Conservation (phyloP, 805 yeast species). For the Millerago galiae region DNA sequence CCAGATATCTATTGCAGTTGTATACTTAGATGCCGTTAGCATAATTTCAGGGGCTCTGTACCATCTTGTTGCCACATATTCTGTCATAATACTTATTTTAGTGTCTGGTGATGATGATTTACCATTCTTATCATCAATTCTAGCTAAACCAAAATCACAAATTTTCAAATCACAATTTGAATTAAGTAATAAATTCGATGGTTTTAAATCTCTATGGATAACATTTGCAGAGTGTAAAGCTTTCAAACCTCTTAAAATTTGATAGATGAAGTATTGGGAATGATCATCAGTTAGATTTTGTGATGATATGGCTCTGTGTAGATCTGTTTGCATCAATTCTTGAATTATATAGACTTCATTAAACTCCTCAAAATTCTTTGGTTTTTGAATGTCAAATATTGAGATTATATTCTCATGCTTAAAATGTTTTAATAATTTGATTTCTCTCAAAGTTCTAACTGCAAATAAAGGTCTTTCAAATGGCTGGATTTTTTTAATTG, state of each 20-base stretch:
- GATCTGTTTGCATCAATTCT: constrained; percentile 83
- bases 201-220: constrained; percentile 88
- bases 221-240: constrained; percentile 93
- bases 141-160: constrained; percentile 91
- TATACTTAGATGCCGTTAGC: constrained; percentile 89
- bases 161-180: constrained; percentile 91
- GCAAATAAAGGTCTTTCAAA: constrained; percentile 87
- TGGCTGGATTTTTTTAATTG: constrained; percentile 91
- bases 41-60: constrained; percentile 96
- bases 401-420: constrained; percentile 91
- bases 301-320: constrained; percentile 73
- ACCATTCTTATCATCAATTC: constrained; percentile 26
- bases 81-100: constrained; percentile 84
- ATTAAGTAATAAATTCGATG: constrained; percentile 78
- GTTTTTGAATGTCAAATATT: constrained; percentile 83
- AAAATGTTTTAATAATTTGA: constrained; percentile 82
- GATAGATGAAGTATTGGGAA: constrained; percentile 88
- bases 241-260: constrained; percentile 82
- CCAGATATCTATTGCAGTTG: constrained; percentile 96
- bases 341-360: constrained; percentile 85
- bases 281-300: constrained; percentile 88
- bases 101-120: constrained; percentile 43
- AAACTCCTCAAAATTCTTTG: constrained; percentile 66
- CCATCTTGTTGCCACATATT: constrained; percentile 97
- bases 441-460: constrained; percentile 80